phyloP scores from a whole-genome alignment of 139 green algal species.

The Chlamydomonas sp. region DNA sequence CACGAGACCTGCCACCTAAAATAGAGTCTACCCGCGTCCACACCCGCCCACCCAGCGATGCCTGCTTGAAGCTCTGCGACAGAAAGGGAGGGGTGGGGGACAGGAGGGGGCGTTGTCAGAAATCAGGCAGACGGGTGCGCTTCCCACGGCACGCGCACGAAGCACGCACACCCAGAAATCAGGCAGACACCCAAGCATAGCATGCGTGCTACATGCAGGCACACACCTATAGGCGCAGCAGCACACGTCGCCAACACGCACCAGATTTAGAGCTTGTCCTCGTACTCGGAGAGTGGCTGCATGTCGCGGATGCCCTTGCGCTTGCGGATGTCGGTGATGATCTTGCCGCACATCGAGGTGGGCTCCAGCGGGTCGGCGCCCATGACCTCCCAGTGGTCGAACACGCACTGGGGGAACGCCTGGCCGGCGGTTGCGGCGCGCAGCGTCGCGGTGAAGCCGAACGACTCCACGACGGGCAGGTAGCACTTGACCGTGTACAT shows the following conservation, averaged over 20 bases:
- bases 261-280: constrained; percentile 97
- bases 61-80: no score
- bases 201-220: neutral
- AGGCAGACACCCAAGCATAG: neutral
- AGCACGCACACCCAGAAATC: neutral
- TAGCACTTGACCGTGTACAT: constrained; percentile 99
- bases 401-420: constrained; percentile 94
- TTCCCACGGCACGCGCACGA: neutral
- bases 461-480: constrained; percentile 97
- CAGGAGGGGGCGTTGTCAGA: neutral
- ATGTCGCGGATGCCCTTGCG: constrained; percentile 94
- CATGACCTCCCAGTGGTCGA: constrained; percentile 96
- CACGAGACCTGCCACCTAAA: no score
- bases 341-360: constrained; percentile 60
- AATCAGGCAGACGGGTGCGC: neutral
- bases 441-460: constrained; percentile 93
- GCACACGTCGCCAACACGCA: neutral
- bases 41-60: no score
- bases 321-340: constrained; percentile 88
- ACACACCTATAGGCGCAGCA: neutral
- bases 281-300: constrained; percentile 78
- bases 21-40: no score
- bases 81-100: neutral
- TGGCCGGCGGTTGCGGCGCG: constrained; percentile 92
- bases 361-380: constrained; percentile 69